Conservation (phyloP, 1,139 yeast genomes). For the Saccharomyces uvarum region DNA sequence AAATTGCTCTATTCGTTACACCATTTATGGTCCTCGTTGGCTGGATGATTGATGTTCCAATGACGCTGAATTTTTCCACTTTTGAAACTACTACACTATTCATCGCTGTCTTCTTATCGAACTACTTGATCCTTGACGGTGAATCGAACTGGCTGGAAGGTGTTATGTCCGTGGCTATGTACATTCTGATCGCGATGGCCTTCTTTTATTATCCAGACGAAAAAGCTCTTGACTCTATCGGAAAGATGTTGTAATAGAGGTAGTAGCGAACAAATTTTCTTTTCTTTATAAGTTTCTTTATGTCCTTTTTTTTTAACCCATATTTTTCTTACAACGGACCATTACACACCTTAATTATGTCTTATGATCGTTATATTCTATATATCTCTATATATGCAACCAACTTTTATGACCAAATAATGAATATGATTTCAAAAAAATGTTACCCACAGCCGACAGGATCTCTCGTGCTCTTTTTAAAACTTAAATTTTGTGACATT, state of each 20-base stretch:
- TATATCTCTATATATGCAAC: background rate
- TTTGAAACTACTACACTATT: conserved; percentile 90
- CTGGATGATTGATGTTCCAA: conserved; percentile 83
- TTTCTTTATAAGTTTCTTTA: background rate
- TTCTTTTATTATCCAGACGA: conserved; percentile 55
- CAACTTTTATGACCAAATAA: background rate
- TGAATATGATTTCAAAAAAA: background rate
- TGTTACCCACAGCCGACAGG: background rate
- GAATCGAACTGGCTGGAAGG: conserved; percentile 97
- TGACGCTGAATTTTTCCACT: conserved; percentile 85
- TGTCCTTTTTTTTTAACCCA: background rate
- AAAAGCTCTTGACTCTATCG: background rate
- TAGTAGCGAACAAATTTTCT: background rate
- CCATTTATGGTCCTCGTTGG: conserved; percentile 92
- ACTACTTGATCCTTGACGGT: conserved; percentile 84
- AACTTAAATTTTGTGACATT: background rate
- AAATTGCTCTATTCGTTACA: conserved; percentile 87
- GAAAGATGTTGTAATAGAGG: background rate
- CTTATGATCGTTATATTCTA: background rate
- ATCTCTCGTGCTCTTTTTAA: background rate
- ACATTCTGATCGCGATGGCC: conserved; percentile 78
- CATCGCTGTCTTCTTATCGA: conserved; percentile 79
- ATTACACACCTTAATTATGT: background rate
- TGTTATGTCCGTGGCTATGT: conserved; percentile 79
- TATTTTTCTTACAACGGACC: background rate